phyloP scores from a whole-genome alignment of 2,329 filamentous ascomycete species.

The Penicillium sp. region DNA sequence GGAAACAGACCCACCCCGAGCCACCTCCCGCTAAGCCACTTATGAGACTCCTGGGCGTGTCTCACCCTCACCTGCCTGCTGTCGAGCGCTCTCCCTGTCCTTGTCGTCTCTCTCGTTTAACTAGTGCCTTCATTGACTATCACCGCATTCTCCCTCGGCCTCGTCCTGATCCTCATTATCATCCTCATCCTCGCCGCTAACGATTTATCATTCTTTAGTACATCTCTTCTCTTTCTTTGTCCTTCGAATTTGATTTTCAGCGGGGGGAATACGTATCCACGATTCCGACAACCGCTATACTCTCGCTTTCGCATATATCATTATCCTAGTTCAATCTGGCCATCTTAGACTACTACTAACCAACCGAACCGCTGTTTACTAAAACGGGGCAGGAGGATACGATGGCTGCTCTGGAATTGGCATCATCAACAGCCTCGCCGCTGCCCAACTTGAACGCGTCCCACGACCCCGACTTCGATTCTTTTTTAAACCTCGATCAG shows the following conservation, averaged over 20 bases:
- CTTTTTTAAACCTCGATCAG: conserved; percentile 46
- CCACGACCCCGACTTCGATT: conserved; percentile 45
- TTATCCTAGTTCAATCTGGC: neutral
- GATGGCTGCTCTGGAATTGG: conserved; percentile 28
- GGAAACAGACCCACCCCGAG: too few relatives aligned
- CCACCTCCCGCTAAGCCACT: too few relatives aligned
- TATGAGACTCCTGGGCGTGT: too few relatives aligned
- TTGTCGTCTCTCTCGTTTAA: neutral
- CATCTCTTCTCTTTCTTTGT: neutral
- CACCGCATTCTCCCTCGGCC: neutral
- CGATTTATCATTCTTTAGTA: neutral
- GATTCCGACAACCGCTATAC: neutral
- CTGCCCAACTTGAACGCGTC: conserved; percentile 28
- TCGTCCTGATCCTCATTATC: neutral
- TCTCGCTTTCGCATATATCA: neutral
- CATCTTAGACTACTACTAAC: neutral
- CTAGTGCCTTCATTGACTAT: too few relatives aligned
- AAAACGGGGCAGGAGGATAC: neutral
- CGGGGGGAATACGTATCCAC: neutral
- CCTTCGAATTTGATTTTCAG: neutral
- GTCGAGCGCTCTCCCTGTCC: too few relatives aligned
- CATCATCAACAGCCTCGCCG: conserved; percentile 25
- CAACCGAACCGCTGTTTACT: neutral
- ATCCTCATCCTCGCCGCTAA: neutral
- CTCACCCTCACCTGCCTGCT: too few relatives aligned